Percentiles rank a stretch among this genome's conserved stretches.
These are phyloP conservation scores for Grosmannia serpens DNA, from an alignment of 2,329 filamentous ascomycete species.

Conservation along the genomic window DNA sequence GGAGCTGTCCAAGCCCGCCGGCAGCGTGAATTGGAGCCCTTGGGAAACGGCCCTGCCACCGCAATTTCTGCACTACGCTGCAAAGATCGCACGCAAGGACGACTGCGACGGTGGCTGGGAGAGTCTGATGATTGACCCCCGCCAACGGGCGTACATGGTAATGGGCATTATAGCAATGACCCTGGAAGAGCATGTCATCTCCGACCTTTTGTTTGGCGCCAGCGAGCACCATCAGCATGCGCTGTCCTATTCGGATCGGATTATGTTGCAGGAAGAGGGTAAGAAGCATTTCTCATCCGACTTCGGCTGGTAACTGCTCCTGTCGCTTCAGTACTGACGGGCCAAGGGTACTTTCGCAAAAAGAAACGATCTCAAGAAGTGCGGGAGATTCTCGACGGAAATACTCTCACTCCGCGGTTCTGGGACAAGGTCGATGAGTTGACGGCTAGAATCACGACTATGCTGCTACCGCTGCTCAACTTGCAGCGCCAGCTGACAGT, in stretches of 20 bases:
- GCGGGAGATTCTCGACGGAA: conserved; percentile 14
- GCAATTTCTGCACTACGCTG: conserved; percentile 23
- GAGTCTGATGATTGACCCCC: conserved; percentile 17
- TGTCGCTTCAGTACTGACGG: neutral
- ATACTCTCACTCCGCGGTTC: conserved; percentile 21
- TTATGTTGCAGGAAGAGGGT: conserved; percentile 23
- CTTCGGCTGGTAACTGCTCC: neutral
- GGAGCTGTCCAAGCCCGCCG: neutral
- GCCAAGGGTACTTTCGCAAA: conserved; percentile 25
- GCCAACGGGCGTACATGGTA: conserved; percentile 22
- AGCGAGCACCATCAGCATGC: conserved; percentile 13
- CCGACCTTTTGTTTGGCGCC: conserved; percentile 28
- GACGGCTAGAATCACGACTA: conserved; percentile 18
- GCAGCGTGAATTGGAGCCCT: neutral
- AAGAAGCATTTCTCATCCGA: conserved; percentile 4
- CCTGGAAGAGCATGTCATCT: conserved; percentile 26
- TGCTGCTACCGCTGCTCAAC: conserved; percentile 25
- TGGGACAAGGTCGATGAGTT: conserved; percentile 25
- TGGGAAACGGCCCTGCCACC: conserved; percentile 12
- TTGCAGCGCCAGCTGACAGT: conserved; percentile 14
- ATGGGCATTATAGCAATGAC: conserved; percentile 25
- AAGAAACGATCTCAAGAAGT: conserved; percentile 19
- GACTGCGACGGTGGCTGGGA: conserved; percentile 22
- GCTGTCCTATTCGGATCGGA: conserved; percentile 20
- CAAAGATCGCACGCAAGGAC: conserved; percentile 23